Conservation (phyloP, 2,329 filamentous ascomycete genomes). For the Gliomastix tumulicola region DNA sequence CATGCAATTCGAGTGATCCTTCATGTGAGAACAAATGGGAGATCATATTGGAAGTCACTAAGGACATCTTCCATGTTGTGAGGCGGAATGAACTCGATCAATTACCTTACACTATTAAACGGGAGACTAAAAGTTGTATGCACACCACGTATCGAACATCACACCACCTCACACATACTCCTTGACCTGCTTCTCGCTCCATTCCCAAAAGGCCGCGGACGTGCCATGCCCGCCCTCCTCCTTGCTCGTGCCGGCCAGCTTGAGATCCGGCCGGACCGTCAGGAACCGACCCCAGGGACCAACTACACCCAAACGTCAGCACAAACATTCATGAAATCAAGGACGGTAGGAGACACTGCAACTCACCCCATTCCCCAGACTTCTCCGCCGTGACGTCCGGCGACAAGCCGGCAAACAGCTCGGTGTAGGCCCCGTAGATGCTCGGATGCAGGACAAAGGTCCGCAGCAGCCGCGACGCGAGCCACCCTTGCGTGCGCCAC, state of each 20-base stretch:
- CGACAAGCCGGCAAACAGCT: constrained; percentile 37
- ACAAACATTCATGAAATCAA: constrained; percentile 2
- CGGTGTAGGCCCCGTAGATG: constrained; percentile 38
- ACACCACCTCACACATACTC: constrained; percentile 10
- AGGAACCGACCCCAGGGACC: constrained; percentile 26
- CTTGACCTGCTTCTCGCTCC: constrained; percentile 29
- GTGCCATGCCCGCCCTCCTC: constrained; percentile 28
- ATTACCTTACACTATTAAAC: too few relatives aligned
- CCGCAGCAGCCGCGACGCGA: constrained; percentile 6
- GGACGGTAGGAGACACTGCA: not conserved
- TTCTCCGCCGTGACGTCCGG: constrained; percentile 31
- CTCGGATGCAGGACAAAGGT: constrained; percentile 12
- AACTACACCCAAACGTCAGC: constrained; percentile 9
- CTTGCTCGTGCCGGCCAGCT: constrained; percentile 16
- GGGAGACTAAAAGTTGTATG: too few relatives aligned
- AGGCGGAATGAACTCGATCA: too few relatives aligned
- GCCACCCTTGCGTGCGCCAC: constrained; percentile 11
- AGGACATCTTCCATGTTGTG: too few relatives aligned
- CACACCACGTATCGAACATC: too few relatives aligned
- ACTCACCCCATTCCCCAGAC: constrained; percentile 20
- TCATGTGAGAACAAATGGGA: too few relatives aligned
- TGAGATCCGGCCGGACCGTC: constrained; percentile 21
- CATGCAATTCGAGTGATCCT: too few relatives aligned
- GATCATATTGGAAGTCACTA: too few relatives aligned
- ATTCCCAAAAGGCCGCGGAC: constrained; percentile 31